phyloP scores from a whole-genome alignment of 1,284 basidiomycete species.

The Volvariella volvacea region DNA sequence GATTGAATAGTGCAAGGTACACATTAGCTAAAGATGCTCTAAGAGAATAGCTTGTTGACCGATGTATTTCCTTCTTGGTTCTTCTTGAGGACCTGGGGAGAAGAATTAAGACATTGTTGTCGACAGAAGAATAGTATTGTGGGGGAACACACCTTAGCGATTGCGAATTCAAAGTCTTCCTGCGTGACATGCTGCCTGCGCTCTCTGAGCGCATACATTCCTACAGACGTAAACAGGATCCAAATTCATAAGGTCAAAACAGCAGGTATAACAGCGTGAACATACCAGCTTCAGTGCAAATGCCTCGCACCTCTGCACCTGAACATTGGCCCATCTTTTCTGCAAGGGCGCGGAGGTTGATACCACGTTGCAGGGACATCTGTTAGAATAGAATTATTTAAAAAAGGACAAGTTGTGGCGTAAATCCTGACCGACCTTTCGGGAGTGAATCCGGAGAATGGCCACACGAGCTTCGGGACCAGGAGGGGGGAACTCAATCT shows the following conservation, averaged over 20 bases:
- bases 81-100: constrained; percentile 75
- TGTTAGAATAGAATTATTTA: constrained; percentile 20
- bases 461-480: constrained; percentile 54
- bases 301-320: constrained; percentile 96
- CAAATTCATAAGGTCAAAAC: too few species aligned
- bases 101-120: constrained; percentile 1
- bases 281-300: constrained; percentile 59
- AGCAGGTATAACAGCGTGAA: neutral
- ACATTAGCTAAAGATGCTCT: too few species aligned
- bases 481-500: constrained; percentile 99
- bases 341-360: constrained; percentile 90
- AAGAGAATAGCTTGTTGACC: constrained; percentile 86
- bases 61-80: constrained; percentile 64
- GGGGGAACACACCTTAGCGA: constrained; percentile 78
- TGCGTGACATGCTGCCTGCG: constrained; percentile 95
- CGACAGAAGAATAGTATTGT: neutral
- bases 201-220: constrained; percentile 96
- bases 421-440: constrained; percentile 58
- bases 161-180: constrained; percentile 96
- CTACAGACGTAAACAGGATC: too few species aligned
- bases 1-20: too few species aligned
- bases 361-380: constrained; percentile 98
- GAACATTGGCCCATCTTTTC: constrained; percentile 99
- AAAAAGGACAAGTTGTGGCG: constrained; percentile 1
- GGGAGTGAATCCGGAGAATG: constrained; percentile 77